Percentiles rank a stretch among this genome's conserved stretches.
These are phyloP conservation scores for Tothia fuscella DNA, from an alignment of 2,329 filamentous ascomycete genomes.

Conservation along the genomic window DNA sequence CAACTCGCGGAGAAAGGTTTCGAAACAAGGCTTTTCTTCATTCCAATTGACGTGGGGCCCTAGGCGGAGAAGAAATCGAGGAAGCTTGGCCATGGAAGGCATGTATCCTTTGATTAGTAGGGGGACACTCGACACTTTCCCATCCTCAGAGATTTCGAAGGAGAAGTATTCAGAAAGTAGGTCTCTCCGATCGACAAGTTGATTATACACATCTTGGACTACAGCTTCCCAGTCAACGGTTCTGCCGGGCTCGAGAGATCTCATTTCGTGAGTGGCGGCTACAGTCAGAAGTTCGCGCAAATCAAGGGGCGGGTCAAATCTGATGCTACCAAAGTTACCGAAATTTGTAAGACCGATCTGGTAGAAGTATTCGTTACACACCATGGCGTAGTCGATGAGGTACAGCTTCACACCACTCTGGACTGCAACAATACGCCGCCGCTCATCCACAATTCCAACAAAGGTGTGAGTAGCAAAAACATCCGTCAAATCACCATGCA, in stretches of 20 bases:
- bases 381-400: slow-evolving; percentile 82
- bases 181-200: slow-evolving; percentile 63
- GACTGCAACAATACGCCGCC: slow-evolving; percentile 76
- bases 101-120: slow-evolving; percentile 81
- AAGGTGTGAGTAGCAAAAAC: slow-evolving; percentile 83
- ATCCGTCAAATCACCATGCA: slow-evolving; percentile 78
- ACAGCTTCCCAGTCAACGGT: slow-evolving; percentile 57
- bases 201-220: slow-evolving; percentile 50
- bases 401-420: slow-evolving; percentile 88
- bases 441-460: slow-evolving; percentile 82
- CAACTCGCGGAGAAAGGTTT: slow-evolving; percentile 71
- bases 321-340: slow-evolving; percentile 80
- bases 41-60: slow-evolving; percentile 83
- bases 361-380: slow-evolving; percentile 83
- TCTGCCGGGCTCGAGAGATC: slow-evolving; percentile 23
- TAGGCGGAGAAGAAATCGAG: slow-evolving; percentile 73
- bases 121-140: slow-evolving; percentile 67
- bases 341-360: slow-evolving; percentile 92
- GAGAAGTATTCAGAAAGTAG: slow-evolving; percentile 93
- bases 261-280: slow-evolving; percentile 59
- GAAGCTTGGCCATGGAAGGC: slow-evolving; percentile 75
- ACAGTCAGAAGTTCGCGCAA: slow-evolving; percentile 60
- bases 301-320: slow-evolving; percentile 63
- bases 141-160: slow-evolving; percentile 65
- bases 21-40: slow-evolving; percentile 75